Evolutionary conservation across 345 rosid species (phyloP).

Genomic region (Psidium friedrichsthalianum): DNA sequence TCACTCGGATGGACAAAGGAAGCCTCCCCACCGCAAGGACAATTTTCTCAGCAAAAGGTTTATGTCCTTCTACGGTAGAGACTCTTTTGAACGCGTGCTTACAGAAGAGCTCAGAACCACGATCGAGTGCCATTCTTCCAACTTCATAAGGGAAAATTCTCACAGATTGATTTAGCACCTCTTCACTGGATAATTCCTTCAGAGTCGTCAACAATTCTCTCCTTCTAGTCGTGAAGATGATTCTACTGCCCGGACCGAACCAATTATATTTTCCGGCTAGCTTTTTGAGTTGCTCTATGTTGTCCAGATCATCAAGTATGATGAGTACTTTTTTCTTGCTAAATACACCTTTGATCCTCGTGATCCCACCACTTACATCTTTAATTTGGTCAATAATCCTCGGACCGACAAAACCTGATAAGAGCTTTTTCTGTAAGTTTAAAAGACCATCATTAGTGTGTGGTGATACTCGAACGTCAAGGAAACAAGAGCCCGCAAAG

Average conservation of each 20-base stretch:
- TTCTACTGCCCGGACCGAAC: neutral
- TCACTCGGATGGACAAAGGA: neutral
- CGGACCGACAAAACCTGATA: neutral
- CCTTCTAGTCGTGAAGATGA: neutral
- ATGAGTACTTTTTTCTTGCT: neutral
- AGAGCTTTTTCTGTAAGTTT: neutral
- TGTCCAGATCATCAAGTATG: neutral
- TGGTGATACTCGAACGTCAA: neutral
- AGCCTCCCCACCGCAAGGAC: neutral
- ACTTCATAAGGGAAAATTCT: too few species aligned
- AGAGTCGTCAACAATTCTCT: neutral
- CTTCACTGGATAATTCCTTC: neutral
- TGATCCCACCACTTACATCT: neutral
- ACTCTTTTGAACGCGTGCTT: neutral
- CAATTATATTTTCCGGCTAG: neutral
- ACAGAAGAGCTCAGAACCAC: neutral
- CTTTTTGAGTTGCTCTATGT: neutral
- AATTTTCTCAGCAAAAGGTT: neutral
- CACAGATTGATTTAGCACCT: too few species aligned
- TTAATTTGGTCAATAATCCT: fast-evolving
- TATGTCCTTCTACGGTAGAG: neutral
- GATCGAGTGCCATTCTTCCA: too few species aligned
- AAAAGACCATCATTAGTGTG: too few species aligned
- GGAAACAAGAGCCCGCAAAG: fast-evolving
- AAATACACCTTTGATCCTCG: neutral